Conservation (phyloP, 768 basidiomycete species). For the Hygrophoropsis aurantiaca region DNA sequence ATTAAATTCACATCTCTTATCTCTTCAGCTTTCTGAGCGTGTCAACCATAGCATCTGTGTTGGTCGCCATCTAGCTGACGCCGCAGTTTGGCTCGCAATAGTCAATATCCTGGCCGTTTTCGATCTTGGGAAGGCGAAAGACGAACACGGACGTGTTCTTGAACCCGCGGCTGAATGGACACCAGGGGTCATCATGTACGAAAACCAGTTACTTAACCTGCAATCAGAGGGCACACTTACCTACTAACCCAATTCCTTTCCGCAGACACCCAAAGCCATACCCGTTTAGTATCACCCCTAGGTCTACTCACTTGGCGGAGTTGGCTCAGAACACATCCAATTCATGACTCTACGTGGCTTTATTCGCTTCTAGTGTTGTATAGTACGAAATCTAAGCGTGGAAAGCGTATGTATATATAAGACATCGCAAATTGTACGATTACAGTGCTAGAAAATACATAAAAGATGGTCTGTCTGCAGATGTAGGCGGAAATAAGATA, state of each 20-base stretch:
- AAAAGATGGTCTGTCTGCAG: no score
- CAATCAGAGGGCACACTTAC: no score
- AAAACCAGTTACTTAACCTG: not conserved
- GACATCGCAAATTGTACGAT: constrained; percentile 1
- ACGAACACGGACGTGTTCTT: constrained; percentile 30
- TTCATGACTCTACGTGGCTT: no score
- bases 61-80: constrained; percentile 24
- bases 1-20: not conserved
- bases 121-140: constrained; percentile 27
- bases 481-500: not conserved
- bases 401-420: constrained; percentile 2
- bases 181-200: constrained; percentile 24
- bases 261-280: constrained; percentile 14
- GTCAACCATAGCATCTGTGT: constrained; percentile 20
- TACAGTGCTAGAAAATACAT: no score
- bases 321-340: constrained; percentile 17
- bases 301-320: constrained; percentile 9
- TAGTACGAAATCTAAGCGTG: no score
- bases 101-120: constrained; percentile 26
- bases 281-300: constrained; percentile 18
- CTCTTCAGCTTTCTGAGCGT: not conserved
- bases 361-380: no score
- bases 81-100: constrained; percentile 24
- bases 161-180: constrained; percentile 23
- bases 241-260: not conserved